Evolutionary conservation across 148 eudicot genomes (phyloP).

Genomic region (Diospyros lotus): DNA sequence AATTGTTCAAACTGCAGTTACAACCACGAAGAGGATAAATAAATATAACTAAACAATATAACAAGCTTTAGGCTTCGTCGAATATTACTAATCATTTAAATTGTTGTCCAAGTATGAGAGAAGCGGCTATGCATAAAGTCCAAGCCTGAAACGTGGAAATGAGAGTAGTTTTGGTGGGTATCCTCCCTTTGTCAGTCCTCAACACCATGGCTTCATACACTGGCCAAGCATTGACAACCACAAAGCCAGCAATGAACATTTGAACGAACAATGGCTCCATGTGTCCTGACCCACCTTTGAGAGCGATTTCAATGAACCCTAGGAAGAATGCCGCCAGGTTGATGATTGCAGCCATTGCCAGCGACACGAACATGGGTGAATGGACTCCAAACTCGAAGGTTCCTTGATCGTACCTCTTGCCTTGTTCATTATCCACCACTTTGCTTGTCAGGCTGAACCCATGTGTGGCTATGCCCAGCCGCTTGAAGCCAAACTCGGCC

Average conservation of each 20-base stretch:
- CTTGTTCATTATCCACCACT: conserved; percentile 35
- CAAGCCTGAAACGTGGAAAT: conserved; percentile 29
- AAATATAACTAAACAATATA: no score
- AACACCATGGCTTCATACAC: conserved; percentile 54
- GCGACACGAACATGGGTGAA: conserved; percentile 51
- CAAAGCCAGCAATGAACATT: conserved; percentile 52
- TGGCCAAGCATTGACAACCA: conserved; percentile 57
- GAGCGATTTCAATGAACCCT: conserved; percentile 18
- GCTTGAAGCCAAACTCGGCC: conserved; percentile 26
- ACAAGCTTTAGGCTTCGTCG: no score
- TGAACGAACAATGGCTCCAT: conserved; percentile 35
- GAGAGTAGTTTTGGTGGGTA: conserved; percentile 48
- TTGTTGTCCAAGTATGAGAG: neutral
- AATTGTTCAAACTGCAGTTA: no score
- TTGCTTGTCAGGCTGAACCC: conserved; percentile 57
- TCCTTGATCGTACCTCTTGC: conserved; percentile 54
- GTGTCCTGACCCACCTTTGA: neutral
- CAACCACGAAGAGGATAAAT: no score
- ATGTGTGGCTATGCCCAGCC: conserved; percentile 28
- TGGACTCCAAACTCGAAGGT: conserved; percentile 48
- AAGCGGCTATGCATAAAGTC: conserved; percentile 19
- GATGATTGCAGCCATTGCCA: conserved; percentile 38
- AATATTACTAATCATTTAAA: neutral
- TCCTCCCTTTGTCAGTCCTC: conserved; percentile 63
- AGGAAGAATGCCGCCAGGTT: conserved; percentile 34